A percentile compares a stretch with the other conserved stretches of the same genome.
phyloP scores from a whole-genome alignment of 768 basidiomycete species.

The Lactarius psammicola region DNA sequence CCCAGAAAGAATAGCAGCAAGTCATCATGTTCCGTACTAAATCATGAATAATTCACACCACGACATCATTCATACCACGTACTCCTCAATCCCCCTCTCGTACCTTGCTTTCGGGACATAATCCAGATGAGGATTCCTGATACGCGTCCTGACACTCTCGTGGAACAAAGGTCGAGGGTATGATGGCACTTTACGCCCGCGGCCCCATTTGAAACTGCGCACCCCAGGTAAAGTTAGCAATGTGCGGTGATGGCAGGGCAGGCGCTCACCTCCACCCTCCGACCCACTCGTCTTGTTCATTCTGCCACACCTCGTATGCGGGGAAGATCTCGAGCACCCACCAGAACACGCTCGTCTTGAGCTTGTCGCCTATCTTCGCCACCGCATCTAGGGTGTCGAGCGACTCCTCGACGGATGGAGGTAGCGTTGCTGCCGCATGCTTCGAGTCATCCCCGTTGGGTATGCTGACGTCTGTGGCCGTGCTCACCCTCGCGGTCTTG shows the following conservation, averaged over 20 bases:
- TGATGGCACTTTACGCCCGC: conserved; percentile 48
- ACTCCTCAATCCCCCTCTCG: conserved; percentile 47
- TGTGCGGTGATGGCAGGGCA: not conserved
- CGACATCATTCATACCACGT: conserved; percentile 38
- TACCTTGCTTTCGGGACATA: conserved; percentile 62
- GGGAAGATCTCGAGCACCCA: conserved; percentile 72
- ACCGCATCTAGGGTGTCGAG: conserved; percentile 36
- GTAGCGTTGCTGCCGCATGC: not conserved
- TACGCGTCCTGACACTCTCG: conserved; percentile 58
- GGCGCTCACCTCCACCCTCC: conserved; percentile 50
- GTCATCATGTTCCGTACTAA: not conserved
- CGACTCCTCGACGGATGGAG: not conserved
- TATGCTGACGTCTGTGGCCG: not conserved
- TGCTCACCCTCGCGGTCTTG: too few species aligned
- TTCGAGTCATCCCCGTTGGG: not conserved
- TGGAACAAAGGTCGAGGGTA: conserved; percentile 56
- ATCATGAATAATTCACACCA: not conserved
- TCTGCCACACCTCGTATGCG: conserved; percentile 53
- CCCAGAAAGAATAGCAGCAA: not conserved
- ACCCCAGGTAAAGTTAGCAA: conserved; percentile 1
- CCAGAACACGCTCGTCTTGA: conserved; percentile 51
- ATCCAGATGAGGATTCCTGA: conserved; percentile 43
- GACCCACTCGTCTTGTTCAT: conserved; percentile 54
- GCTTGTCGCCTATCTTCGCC: conserved; percentile 52
- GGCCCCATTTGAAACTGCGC: conserved; percentile 57